Evolutionary conservation across 495 filamentous ascomycete genomes (phyloP).

Genomic region (Talaromyces stipitatus): DNA sequence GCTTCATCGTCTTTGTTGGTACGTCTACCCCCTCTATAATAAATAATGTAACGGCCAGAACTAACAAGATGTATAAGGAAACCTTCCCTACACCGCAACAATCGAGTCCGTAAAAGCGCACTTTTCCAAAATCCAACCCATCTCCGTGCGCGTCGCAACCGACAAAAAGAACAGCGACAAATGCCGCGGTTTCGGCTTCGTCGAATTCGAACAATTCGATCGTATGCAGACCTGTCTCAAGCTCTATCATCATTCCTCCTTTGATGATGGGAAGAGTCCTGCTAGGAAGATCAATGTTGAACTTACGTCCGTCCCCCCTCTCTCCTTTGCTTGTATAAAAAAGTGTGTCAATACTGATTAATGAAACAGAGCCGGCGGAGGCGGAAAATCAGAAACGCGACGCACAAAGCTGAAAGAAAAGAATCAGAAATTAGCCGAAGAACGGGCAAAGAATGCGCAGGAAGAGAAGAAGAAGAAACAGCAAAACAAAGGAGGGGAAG

Average conservation of each 20-base stretch:
- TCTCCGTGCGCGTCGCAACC: constrained; percentile 66
- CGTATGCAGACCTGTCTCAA: constrained; percentile 90
- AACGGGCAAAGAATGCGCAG: constrained; percentile 55
- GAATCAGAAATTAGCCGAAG: constrained; percentile 80
- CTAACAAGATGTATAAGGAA: constrained; percentile 41
- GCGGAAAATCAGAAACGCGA: constrained; percentile 66
- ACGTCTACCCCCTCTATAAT: not conserved
- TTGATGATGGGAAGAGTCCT: constrained; percentile 59
- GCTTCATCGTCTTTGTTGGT: constrained; percentile 87
- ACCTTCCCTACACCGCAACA: constrained; percentile 82
- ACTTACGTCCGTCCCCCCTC: constrained; percentile 56
- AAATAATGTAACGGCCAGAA: not conserved
- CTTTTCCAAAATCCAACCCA: constrained; percentile 69
- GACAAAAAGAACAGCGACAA: constrained; percentile 59
- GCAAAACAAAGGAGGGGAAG: constrained; percentile 17
- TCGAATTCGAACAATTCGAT: constrained; percentile 86
- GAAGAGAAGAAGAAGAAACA: constrained; percentile 34
- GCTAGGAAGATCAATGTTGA: constrained; percentile 82
- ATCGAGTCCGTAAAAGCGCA: constrained; percentile 57
- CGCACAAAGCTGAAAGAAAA: constrained; percentile 66
- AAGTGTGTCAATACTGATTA: not conserved
- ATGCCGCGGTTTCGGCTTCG: constrained; percentile 82
- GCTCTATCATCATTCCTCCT: constrained; percentile 78
- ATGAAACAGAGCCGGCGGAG: constrained; percentile 58
- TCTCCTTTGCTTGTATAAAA: not conserved